A percentile compares a stretch with the other conserved stretches of the same genome.
These are phyloP conservation scores for Rhynchospora tenuis DNA, from an alignment of 176 grass and related monocot species.

Conservation along the genomic window DNA sequence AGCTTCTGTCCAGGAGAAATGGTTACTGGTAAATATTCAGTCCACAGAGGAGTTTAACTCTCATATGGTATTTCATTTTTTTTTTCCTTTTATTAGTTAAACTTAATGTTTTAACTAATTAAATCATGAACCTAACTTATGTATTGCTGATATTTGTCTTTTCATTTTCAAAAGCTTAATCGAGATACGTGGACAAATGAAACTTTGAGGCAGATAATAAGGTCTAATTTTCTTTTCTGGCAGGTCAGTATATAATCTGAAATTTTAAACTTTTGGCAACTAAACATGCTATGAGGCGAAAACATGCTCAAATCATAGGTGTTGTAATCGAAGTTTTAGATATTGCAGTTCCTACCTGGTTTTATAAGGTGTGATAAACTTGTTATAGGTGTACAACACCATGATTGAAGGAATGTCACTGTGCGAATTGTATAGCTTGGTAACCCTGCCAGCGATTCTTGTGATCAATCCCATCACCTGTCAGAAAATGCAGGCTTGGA, in stretches of 20 bases:
- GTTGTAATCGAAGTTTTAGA: too few relatives aligned
- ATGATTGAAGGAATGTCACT: slow-evolving; percentile 72
- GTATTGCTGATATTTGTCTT: slow-evolving; percentile 3
- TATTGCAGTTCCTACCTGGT: too few relatives aligned
- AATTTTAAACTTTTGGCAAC: too few relatives aligned
- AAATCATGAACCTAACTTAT: neutral
- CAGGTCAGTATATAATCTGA: slow-evolving; percentile 41
- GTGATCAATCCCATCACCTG: slow-evolving; percentile 80
- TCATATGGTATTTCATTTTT: slow-evolving; percentile 52
- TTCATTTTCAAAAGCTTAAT: slow-evolving; percentile 49
- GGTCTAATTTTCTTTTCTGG: slow-evolving; percentile 93
- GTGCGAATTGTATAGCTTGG: slow-evolving; percentile 72
- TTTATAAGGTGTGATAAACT: too few relatives aligned
- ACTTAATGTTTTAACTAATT: slow-evolving; percentile 8
- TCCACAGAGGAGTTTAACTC: slow-evolving; percentile 75
- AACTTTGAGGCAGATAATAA: slow-evolving; percentile 64
- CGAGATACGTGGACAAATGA: slow-evolving; percentile 89
- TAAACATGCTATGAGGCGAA: neutral
- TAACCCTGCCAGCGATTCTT: slow-evolving; percentile 59
- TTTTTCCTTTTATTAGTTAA: neutral
- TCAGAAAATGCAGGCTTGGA: slow-evolving; percentile 76
- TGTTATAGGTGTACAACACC: slow-evolving; percentile 60
- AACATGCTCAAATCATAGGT: too few relatives aligned
- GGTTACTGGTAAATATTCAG: slow-evolving; percentile 83
- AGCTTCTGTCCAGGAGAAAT: slow-evolving; percentile 57